These are phyloP conservation scores for Furcasterigmium sp. DNA, from an alignment of 2,329 filamentous ascomycete genomes.

Conservation along the genomic window DNA sequence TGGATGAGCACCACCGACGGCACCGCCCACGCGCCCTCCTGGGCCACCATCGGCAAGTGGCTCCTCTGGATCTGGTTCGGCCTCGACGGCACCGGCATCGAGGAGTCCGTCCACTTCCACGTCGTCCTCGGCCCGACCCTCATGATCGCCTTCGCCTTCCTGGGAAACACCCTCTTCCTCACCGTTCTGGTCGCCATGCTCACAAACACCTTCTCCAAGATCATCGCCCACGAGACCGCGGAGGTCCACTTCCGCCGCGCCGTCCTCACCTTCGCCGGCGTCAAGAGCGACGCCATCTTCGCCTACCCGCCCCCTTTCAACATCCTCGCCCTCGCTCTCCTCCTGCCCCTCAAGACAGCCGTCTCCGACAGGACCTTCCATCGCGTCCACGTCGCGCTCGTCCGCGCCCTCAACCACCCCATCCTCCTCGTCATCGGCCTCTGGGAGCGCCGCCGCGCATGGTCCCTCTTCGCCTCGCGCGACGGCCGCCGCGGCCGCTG, in stretches of 20 bases:
- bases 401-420: conserved; percentile 59
- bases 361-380: conserved; percentile 62
- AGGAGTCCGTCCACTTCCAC: conserved; percentile 54
- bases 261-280: conserved; percentile 68
- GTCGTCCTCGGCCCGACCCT: conserved; percentile 61
- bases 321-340: conserved; percentile 54
- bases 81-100: conserved; percentile 56
- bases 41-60: conserved; percentile 64
- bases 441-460: conserved; percentile 50
- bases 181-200: conserved; percentile 71
- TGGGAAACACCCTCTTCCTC: conserved; percentile 70
- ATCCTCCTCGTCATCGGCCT: conserved; percentile 55
- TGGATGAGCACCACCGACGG: conserved; percentile 45
- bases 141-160: conserved; percentile 68
- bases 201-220: conserved; percentile 65
- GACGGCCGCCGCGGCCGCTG: conserved; percentile 38
- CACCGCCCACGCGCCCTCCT: conserved; percentile 24
- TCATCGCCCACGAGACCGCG: conserved; percentile 62
- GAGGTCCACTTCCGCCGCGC: conserved; percentile 69
- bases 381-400: conserved; percentile 62
- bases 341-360: conserved; percentile 62
- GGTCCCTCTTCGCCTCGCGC: neutral
- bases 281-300: conserved; percentile 68
- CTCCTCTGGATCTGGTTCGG: conserved; percentile 80
- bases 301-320: conserved; percentile 68